Evolutionary conservation across 257 asterid species (phyloP).

Genomic region (Rauvolfia tetraphylla): DNA sequence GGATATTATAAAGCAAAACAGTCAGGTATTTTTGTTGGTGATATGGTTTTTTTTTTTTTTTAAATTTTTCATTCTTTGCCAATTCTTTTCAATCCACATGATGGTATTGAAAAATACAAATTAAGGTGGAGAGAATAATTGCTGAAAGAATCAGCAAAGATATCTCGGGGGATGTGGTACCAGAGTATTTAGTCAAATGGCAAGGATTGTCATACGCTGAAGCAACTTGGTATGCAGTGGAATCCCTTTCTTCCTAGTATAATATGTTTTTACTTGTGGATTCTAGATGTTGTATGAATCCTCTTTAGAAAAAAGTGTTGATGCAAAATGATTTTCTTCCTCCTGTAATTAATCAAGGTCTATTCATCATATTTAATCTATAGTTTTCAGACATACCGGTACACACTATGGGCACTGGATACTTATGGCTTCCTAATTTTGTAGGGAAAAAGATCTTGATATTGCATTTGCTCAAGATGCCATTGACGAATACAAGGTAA

Average conservation of each 20-base stretch:
- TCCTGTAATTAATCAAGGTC: no score
- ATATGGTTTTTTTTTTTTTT: background rate
- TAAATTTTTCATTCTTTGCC: background rate
- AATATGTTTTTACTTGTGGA: background rate
- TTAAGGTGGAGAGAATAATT: conserved; percentile 91
- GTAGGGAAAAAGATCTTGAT: conserved; percentile 90
- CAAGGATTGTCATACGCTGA: conserved; percentile 97
- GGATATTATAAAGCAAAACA: conserved; percentile 92
- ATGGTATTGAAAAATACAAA: conserved; percentile 24
- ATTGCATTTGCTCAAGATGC: conserved; percentile 94
- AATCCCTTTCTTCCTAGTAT: background rate
- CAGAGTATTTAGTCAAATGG: conserved; percentile 98
- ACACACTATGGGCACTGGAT: conserved; percentile 14
- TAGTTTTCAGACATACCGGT: conserved; percentile 4
- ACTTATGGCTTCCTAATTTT: conserved; percentile 25
- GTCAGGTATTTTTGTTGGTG: conserved; percentile 47
- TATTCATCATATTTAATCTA: conserved; percentile 1
- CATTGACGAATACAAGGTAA: conserved; percentile 93
- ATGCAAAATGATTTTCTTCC: no score
- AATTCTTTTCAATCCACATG: conserved; percentile 11
- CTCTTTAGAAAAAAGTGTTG: background rate
- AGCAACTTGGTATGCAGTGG: conserved; percentile 72
- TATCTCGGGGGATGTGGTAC: conserved; percentile 68
- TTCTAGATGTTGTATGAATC: background rate
- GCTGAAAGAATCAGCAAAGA: conserved; percentile 80